These are phyloP conservation scores for Elsinoe australis DNA, from an alignment of 2,329 filamentous ascomycete genomes.

Conservation along the genomic window DNA sequence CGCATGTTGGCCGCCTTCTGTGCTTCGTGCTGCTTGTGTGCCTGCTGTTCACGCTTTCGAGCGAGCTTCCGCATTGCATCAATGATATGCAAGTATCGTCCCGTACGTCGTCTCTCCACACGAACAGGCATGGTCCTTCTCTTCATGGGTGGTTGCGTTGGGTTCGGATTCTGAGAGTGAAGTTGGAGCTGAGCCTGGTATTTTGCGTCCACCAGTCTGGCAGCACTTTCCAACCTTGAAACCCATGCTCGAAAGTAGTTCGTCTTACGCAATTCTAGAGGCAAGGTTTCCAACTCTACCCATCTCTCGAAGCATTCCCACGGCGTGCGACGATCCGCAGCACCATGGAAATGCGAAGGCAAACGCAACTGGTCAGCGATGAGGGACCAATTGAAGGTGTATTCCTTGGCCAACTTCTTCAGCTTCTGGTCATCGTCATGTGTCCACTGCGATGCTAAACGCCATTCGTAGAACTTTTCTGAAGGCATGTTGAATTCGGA, in stretches of 20 bases:
- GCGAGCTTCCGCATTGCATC: conserved; percentile 93
- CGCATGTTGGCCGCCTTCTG: conserved; percentile 65
- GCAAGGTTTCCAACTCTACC: conserved; percentile 84
- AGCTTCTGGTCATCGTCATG: conserved; percentile 85
- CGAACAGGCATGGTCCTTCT: conserved; percentile 71
- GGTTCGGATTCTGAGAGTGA: conserved; percentile 41
- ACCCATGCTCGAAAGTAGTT: conserved; percentile 82
- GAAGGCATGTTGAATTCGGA: conserved; percentile 87
- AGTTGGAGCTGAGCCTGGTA: conserved; percentile 52
- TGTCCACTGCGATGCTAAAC: conserved; percentile 86
- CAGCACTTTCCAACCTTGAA: conserved; percentile 54
- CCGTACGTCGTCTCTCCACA: conserved; percentile 78
- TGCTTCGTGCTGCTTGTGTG: conserved; percentile 78
- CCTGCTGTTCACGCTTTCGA: conserved; percentile 79
- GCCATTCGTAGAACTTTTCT: conserved; percentile 80
- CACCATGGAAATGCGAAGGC: conserved; percentile 70
- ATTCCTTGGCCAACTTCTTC: conserved; percentile 75
- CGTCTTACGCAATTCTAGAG: conserved; percentile 88
- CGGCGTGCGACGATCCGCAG: conserved; percentile 79
- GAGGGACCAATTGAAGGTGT: conserved; percentile 95
- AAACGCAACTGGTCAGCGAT: conserved; percentile 74
- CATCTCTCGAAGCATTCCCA: conserved; percentile 99
- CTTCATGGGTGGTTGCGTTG: conserved; percentile 49
- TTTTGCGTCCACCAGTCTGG: conserved; percentile 51
- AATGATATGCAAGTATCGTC: conserved; percentile 79